These are phyloP conservation scores for Torulaspora indica DNA, from an alignment of 805 yeast species.

Conservation along the genomic window DNA sequence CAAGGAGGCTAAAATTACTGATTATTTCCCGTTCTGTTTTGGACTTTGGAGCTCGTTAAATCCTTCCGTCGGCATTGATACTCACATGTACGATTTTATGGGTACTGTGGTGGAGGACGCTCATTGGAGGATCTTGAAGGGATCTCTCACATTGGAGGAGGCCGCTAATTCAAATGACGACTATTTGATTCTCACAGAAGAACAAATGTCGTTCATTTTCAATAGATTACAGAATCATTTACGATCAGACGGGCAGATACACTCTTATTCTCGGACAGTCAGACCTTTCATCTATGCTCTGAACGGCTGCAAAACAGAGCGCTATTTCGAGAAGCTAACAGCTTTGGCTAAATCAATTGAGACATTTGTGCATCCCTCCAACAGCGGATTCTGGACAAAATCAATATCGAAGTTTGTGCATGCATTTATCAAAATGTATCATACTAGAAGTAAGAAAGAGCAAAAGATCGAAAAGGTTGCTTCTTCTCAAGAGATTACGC, in stretches of 20 bases:
- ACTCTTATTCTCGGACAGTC: constrained; percentile 48
- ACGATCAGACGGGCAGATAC: constrained; percentile 36
- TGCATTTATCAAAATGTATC: constrained; percentile 55
- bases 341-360: constrained; percentile 63
- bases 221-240: constrained; percentile 47
- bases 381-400: constrained; percentile 82
- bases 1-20: constrained; percentile 41
- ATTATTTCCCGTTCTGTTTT: constrained; percentile 62
- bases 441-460: constrained; percentile 53
- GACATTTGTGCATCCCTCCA: constrained; percentile 89
- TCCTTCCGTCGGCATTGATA: constrained; percentile 49
- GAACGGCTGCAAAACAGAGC: constrained; percentile 44
- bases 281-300: constrained; percentile 51
- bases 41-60: constrained; percentile 63
- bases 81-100: constrained; percentile 58
- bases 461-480: constrained; percentile 24
- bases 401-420: constrained; percentile 62
- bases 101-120: constrained; percentile 55
- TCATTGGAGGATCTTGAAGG: constrained; percentile 30
- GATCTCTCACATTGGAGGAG: constrained; percentile 5
- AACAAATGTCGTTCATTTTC: constrained; percentile 57
- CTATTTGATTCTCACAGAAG: constrained; percentile 59
- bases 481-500: constrained; percentile 14
- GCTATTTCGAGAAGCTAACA: constrained; percentile 47
- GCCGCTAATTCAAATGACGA: constrained; percentile 31